phyloP scores from a whole-genome alignment of 805 yeast species.

The Lipomyces kockii region DNA sequence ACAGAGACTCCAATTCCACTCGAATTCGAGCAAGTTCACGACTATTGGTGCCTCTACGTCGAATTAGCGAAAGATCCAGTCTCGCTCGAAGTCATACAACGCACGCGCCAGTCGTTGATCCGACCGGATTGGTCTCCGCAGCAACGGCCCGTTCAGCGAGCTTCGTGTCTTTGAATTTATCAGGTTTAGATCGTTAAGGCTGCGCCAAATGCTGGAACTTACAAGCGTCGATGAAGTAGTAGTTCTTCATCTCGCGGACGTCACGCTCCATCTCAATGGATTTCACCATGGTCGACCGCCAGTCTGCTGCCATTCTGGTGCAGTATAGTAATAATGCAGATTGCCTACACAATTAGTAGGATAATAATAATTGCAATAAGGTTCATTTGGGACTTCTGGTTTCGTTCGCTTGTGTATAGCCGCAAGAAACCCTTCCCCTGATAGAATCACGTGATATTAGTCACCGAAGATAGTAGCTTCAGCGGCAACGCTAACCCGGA shows the following conservation, averaged over 20 bases:
- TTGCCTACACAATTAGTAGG: not conserved
- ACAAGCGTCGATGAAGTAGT: constrained; percentile 37
- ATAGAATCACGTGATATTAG: not conserved
- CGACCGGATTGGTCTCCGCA: constrained; percentile 7
- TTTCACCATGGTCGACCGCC: constrained; percentile 13
- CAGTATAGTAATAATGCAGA: no score
- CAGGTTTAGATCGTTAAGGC: not conserved
- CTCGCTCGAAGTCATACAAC: not conserved
- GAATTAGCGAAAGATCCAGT: not conserved
- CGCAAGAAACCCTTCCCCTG: not conserved
- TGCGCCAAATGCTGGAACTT: not conserved
- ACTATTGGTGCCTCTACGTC: not conserved
- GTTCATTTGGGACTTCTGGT: not conserved
- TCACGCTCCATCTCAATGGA: constrained; percentile 35
- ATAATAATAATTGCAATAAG: not conserved
- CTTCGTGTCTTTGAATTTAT: constrained; percentile 12
- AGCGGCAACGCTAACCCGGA: not conserved
- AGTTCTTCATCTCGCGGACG: constrained; percentile 32
- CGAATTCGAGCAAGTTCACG: constrained; percentile 11
- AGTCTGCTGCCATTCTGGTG: constrained; percentile 12
- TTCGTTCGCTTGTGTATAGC: not conserved
- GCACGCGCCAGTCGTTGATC: constrained; percentile 10
- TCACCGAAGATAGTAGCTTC: not conserved
- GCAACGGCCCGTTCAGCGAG: constrained; percentile 35
- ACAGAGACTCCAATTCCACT: constrained; percentile 27